phyloP scores from a whole-genome alignment of 805 yeast genomes.

The Torulaspora franciscae region DNA sequence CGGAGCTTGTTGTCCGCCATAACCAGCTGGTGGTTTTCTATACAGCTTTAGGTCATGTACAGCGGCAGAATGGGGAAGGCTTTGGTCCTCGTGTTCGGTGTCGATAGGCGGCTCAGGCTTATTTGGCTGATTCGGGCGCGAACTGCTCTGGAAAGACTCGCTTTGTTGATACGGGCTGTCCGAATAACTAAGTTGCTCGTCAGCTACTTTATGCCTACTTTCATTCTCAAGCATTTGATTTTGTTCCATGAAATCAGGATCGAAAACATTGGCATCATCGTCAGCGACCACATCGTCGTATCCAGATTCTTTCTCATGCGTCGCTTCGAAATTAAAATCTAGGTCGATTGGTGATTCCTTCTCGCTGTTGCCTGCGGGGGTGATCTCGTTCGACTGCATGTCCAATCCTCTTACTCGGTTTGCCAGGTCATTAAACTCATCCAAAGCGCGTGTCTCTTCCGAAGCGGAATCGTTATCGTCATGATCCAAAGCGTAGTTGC shows the following conservation, averaged over 20 bases:
- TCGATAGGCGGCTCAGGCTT: background rate
- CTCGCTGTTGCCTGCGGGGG: background rate
- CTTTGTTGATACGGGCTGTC: background rate
- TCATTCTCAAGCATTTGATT: slow-evolving; percentile 30
- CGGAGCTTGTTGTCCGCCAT: background rate
- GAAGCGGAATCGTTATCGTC: slow-evolving; percentile 11
- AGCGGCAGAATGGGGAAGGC: slow-evolving; percentile 8
- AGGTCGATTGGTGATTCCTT: slow-evolving; percentile 8
- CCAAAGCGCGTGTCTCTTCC: slow-evolving; percentile 8
- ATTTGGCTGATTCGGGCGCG: background rate
- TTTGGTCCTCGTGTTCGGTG: background rate
- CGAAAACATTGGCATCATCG: slow-evolving; percentile 27
- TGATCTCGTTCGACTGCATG: background rate
- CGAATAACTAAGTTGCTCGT: slow-evolving; percentile 5
- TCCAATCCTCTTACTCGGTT: slow-evolving; percentile 20
- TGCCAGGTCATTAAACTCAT: slow-evolving; percentile 20
- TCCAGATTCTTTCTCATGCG: background rate
- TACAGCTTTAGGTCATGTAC: slow-evolving; percentile 7
- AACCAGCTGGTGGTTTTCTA: background rate
- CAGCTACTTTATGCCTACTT: slow-evolving; percentile 27
- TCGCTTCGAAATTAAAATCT: slow-evolving; percentile 5
- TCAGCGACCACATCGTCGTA: slow-evolving; percentile 2
- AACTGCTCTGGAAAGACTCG: background rate
- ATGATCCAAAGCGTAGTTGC: slow-evolving; percentile 3
- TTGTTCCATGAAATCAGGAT: slow-evolving; percentile 32